Evolutionary conservation across 345 rosid genomes (phyloP).

Genomic region (Schrenkiella parvula): DNA sequence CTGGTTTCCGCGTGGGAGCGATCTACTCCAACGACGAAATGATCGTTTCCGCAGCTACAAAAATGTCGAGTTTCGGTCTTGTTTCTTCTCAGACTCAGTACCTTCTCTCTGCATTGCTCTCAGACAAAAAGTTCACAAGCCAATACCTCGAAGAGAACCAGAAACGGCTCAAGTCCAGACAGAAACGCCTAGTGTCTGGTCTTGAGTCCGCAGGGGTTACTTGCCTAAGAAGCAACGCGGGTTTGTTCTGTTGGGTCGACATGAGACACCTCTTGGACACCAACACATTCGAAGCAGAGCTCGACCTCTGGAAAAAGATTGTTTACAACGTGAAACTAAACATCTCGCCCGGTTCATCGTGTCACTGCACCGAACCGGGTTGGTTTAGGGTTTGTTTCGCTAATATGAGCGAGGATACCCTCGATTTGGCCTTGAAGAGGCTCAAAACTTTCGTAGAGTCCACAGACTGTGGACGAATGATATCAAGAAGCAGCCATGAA

Average conservation of each 20-base stretch:
- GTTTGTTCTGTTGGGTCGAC: conserved; percentile 83
- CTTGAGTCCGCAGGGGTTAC: conserved; percentile 58
- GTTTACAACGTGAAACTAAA: conserved; percentile 63
- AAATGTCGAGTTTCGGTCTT: conserved; percentile 85
- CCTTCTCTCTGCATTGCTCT: conserved; percentile 60
- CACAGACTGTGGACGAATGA: conserved; percentile 15
- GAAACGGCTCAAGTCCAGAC: conserved; percentile 50
- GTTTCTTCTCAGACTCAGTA: conserved; percentile 79
- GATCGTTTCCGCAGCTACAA: conserved; percentile 72
- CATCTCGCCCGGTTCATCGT: conserved; percentile 71
- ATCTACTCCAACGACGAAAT: conserved; percentile 66
- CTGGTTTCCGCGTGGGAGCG: conserved; percentile 87
- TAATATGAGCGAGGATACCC: conserved; percentile 64
- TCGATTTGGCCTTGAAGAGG: conserved; percentile 55
- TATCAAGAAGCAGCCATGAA: conserved; percentile 45
- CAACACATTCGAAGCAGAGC: conserved; percentile 72
- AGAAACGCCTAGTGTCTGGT: conserved; percentile 51
- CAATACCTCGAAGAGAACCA: conserved; percentile 56
- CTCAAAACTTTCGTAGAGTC: conserved; percentile 54
- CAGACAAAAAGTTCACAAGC: conserved; percentile 67
- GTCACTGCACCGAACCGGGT: conserved; percentile 78
- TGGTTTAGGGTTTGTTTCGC: conserved; percentile 82
- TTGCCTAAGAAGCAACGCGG: conserved; percentile 60
- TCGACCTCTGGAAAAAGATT: conserved; percentile 71
- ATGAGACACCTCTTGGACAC: conserved; percentile 67